Base-by-base conservation (phyloP, 129 eudicot species). In the Tanacetum coccineum region DNA sequence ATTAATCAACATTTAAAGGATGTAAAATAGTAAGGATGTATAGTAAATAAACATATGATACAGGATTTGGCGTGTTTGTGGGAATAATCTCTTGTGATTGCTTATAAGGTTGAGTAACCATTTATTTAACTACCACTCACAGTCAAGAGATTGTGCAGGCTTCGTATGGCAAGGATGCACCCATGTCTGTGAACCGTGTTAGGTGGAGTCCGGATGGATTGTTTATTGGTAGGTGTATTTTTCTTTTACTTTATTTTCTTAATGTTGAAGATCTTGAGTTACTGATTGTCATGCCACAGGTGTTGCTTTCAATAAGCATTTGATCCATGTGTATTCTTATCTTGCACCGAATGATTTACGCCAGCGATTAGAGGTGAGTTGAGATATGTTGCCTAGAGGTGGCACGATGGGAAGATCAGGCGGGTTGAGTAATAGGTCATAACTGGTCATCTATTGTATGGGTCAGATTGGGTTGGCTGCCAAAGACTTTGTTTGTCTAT, bases 201-300 rank as follows among this genome's bases (percentile, higher is more conserved):
- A 80, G 85, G 56, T 91, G 97, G 97, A 87, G 96, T 62, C 87
- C 87, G 40, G 97, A 91, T 78, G 97, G 97, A 76, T 81, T 78
- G 62, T 81, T 79, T 73, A 59, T 87, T 66, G 97, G 97, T 91
- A 80, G n/a, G 84, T 71, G 13, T 3, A 6, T 13, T 56, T 56
- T 57, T 49, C 30, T 25, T 22, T 1, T 44, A 6, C 56, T 40
- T 13, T n/a, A 3, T 11, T 47, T 70, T 21, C 18, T 57, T 40
- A 28, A 44, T 63, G 25, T 57, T 42, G 55, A 26, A 62, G 19
- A 51, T 68, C 32, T 61, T 3, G 59, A 22, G 20, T 70, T 40
- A 26, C 59, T 32, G 66, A 25, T 58, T 11, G 51, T 39, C 12
- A 25, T 71, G 57, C 61, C 69, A 70, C 81, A 91, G 97, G 97